Evolutionary conservation across 768 basidiomycete genomes (phyloP), one percentile per base, ranked within the genome.

Genomic region (Auricularia cornea): DNA sequence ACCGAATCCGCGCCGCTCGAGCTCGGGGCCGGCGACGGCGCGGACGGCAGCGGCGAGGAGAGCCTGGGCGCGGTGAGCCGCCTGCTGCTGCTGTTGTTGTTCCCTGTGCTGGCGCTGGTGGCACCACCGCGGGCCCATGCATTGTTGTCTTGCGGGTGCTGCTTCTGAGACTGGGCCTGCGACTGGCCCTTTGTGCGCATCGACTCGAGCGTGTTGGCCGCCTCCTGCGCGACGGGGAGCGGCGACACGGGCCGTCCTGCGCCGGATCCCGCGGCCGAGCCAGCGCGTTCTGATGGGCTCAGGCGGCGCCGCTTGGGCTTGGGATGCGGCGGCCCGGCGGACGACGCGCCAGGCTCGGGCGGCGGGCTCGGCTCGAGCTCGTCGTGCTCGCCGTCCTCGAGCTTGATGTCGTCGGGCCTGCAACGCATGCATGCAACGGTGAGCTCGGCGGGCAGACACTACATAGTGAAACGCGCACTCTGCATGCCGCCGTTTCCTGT

Each of bases 1-100:
- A 88, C 75, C 0, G 86, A 80, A 68, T 83, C 69, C 65, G 59
- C 51, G 51, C 28, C 51, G 28, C 51, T 28, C n/a, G 51, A n/a
- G 51, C 51, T 52, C n/a, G n/a, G 20, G 12, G 51, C 51, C 10
- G 51, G 51, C 20, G 51, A 52, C 3, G 51, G 51, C 51, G 28
- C 20, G 3, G 28, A 52, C 51, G 51, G 51, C n/a, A 52, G 10
- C 12, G 28, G 35, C 3, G 35, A 38, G 10, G 35, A 14, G 35
- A 38, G 44, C 11, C 20, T 12, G 1, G 44, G 44, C 20, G 44
- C 23, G 20, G 16, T 12, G 6, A 20, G 20, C 20, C 44, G 20
- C 3, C 20, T 18, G 38, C 38, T 18, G 38, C 38, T 40, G 38
- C 38, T 18, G 38, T 40, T 40, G 8, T 40, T 18, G 38, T 18